phyloP scores from a whole-genome alignment of 1,139 yeast species.

The Kurtzmaniella quercitrusa region DNA sequence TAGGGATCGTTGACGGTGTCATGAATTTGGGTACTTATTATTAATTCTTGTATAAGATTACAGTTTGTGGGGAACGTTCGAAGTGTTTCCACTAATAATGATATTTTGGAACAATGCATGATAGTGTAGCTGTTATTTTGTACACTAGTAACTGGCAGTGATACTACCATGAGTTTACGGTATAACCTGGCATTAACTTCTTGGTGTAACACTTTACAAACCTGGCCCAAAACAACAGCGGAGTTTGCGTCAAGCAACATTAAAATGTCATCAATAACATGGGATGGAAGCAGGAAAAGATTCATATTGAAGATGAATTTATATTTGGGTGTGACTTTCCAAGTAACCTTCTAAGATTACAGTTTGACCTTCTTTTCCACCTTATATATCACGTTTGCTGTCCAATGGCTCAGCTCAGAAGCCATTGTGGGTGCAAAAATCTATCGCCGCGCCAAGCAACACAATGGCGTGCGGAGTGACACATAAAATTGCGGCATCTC shows the following conservation, averaged over 20 bases:
- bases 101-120: constrained; percentile 11
- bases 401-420: background rate
- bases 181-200: constrained; percentile 16
- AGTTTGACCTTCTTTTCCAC: background rate
- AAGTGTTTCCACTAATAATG: constrained; percentile 12
- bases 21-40: constrained; percentile 15
- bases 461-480: background rate
- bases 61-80: constrained; percentile 11
- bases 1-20: background rate
- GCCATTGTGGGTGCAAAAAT: background rate
- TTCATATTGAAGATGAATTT: background rate
- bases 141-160: constrained; percentile 7
- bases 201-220: constrained; percentile 12
- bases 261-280: constrained; percentile 9
- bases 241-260: constrained; percentile 13
- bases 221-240: constrained; percentile 12
- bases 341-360: too few species aligned
- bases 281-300: constrained; percentile 8
- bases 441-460: constrained; percentile 1
- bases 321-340: too few species aligned
- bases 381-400: background rate
- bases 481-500: constrained; percentile 2
- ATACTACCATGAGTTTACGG: constrained; percentile 14
- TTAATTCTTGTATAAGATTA: constrained; percentile 12
- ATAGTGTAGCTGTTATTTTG: constrained; percentile 7